These are phyloP conservation scores for Tremellales sp. DNA, from an alignment of 1,284 basidiomycete genomes.

Conservation along the genomic window DNA sequence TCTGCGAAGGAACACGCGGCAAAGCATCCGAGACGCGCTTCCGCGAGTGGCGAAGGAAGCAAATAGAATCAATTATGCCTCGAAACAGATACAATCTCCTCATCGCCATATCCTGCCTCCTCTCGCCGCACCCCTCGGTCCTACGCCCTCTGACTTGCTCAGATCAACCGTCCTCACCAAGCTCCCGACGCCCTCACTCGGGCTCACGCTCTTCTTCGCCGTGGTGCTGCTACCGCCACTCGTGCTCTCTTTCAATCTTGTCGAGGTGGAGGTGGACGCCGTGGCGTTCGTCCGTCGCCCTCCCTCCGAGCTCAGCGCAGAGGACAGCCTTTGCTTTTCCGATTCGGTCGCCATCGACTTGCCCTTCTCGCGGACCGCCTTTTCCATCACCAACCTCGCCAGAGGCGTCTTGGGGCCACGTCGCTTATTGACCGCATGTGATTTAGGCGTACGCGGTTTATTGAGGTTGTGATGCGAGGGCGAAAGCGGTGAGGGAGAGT, in stretches of 20 bases:
- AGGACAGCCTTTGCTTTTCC: conserved; percentile 5
- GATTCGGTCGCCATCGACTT: no score
- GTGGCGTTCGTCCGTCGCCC: conserved; percentile 7
- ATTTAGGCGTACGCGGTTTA: conserved; percentile 22
- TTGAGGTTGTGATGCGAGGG: conserved; percentile 20
- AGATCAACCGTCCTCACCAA: conserved; percentile 3
- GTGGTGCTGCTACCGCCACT: neutral
- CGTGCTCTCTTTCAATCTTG: neutral
- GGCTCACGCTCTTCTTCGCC: neutral
- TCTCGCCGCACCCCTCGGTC: conserved; percentile 13
- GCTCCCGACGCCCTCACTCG: neutral
- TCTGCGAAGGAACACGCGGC: no score
- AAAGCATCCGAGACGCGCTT: no score
- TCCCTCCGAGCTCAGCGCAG: conserved; percentile 5
- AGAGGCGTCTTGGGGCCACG: conserved; percentile 33
- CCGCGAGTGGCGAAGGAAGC: no score
- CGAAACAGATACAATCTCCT: no score
- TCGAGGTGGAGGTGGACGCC: neutral
- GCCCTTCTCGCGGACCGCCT: conserved; percentile 16
- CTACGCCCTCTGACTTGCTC: conserved; percentile 7
- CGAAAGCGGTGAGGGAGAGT: conserved; percentile 38
- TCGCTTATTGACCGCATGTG: conserved; percentile 21
- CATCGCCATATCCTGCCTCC: conserved; percentile 16
- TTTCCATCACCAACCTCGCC: conserved; percentile 41
- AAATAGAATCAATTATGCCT: no score